Base-by-base conservation (phyloP, 1,284 basidiomycete genomes). In the Cutaneotrichosporon spelunceum region DNA sequence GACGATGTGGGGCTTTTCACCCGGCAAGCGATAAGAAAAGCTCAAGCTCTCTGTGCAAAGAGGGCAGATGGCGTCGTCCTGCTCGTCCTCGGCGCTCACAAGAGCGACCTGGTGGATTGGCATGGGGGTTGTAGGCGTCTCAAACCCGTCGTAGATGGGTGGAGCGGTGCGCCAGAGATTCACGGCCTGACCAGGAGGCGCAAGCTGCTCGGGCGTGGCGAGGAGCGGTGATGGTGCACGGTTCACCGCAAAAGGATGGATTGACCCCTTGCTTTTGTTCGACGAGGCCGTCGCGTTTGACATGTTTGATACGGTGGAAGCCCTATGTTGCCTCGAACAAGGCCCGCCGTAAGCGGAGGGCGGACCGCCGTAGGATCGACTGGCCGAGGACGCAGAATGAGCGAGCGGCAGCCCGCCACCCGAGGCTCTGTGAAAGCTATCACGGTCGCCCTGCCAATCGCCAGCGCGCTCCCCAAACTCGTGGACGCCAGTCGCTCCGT, bases 1-100 rank as follows among this genome's bases (percentile, higher is more conserved):
- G 27, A 96, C 88, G 61, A 99, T 89, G 73, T 97, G 93, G 1
- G 94, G 91, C 75, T 95, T 97, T 81, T 99, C 95, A 19, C 95
- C 94, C 0, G 88, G 90, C 23, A 93, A 82, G 66, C 78, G 64
- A 53, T 69, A 79, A 0, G 70, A 72, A 27, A 74, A 78, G 61
- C 66, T 72, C 61, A 80, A 60, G 53, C 72, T 74, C 61, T 79
- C 78, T 16, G 75, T 73, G 62, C 79, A 80, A 16, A 80, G 71
- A 0, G 78, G 78, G 52, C 79, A 80, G 50, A 76, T 72, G 26
- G 73, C 74, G 30, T 75, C 71, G 14, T 70, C 70, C 9, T 59
- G 63, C 29, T 70, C 71, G 29, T 74, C 74, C 44, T 71, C 71
- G 10, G 69, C 64, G 2, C 71, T 69, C 8, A 75, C 68, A 13